These are phyloP conservation scores for Macrotyloma uniflorum DNA, from an alignment of 306 rosid genomes.

Conservation along the genomic window DNA sequence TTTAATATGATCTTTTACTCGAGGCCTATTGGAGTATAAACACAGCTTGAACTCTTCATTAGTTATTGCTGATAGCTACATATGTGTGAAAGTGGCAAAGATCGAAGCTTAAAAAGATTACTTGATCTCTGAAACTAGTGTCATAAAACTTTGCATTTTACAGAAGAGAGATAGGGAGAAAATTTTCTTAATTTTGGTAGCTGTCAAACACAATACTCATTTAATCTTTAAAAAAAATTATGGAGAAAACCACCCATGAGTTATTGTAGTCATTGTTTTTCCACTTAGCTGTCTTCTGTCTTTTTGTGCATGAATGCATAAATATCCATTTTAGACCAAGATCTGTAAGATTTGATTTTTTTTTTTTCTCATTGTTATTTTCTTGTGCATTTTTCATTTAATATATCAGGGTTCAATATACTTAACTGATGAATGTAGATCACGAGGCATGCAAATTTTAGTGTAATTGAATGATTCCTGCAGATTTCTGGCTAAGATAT, in stretches of 20 bases:
- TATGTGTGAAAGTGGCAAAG: background rate
- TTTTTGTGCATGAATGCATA: background rate
- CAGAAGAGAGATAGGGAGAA: background rate
- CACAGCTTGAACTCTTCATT: background rate
- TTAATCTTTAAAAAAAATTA: conserved; percentile 4
- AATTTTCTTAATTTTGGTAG: background rate
- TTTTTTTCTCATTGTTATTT: background rate
- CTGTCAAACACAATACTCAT: background rate
- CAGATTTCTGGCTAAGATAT: conserved; percentile 91
- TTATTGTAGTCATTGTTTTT: conserved; percentile 14
- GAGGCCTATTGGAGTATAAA: background rate
- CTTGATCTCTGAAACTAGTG: conserved; percentile 9
- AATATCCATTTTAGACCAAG: background rate
- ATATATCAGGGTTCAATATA: background rate
- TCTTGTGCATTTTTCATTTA: background rate
- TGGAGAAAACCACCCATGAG: conserved; percentile 9
- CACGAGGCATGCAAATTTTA: conserved; percentile 15
- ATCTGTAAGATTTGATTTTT: background rate
- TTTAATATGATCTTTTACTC: background rate
- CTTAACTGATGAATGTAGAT: conserved; percentile 19
- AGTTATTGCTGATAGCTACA: background rate
- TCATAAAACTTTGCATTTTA: background rate
- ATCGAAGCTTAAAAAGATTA: background rate
- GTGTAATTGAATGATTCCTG: conserved; percentile 40
- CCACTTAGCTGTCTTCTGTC: conserved; percentile 12